phyloP scores from a whole-genome alignment of 1,139 yeast genomes.

The Debaryomyces singareniensis region DNA sequence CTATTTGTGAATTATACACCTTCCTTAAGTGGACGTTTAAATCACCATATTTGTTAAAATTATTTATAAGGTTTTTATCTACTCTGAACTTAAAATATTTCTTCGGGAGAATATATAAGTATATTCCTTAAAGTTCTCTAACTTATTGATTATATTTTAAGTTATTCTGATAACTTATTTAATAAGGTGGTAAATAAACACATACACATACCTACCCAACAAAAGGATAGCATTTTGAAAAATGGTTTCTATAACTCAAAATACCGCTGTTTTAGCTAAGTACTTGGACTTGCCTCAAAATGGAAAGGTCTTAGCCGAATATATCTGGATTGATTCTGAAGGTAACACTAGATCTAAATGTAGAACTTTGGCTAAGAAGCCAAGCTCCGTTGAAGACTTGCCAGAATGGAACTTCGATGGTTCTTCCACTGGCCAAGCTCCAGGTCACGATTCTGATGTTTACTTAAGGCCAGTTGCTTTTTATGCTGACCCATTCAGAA shows the following conservation, averaged over 20 bases:
- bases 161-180: too few relatives aligned
- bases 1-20: neutral
- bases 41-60: neutral
- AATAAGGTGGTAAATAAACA: too few relatives aligned
- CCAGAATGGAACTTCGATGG: conserved; percentile 99
- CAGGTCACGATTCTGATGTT: conserved; percentile 94
- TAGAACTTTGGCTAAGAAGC: conserved; percentile 69
- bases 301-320: conserved; percentile 88
- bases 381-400: conserved; percentile 72
- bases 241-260: conserved; percentile 52
- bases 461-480: conserved; percentile 90
- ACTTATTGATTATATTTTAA: too few relatives aligned
- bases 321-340: conserved; percentile 95
- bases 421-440: conserved; percentile 97
- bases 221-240: too few relatives aligned
- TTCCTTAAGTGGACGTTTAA: neutral
- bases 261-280: conserved; percentile 72
- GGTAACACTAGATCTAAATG: conserved; percentile 94
- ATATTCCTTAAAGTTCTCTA: too few relatives aligned
- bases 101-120: too few relatives aligned
- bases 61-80: neutral
- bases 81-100: too few relatives aligned
- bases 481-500: conserved; percentile 96
- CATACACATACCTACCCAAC: too few relatives aligned
- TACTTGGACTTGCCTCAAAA: conserved; percentile 80